A percentile compares a stretch with the other conserved stretches of the same genome.
Evolutionary conservation across 306 rosid species (phyloP).

Genomic region (Ormosia semicastrata): DNA sequence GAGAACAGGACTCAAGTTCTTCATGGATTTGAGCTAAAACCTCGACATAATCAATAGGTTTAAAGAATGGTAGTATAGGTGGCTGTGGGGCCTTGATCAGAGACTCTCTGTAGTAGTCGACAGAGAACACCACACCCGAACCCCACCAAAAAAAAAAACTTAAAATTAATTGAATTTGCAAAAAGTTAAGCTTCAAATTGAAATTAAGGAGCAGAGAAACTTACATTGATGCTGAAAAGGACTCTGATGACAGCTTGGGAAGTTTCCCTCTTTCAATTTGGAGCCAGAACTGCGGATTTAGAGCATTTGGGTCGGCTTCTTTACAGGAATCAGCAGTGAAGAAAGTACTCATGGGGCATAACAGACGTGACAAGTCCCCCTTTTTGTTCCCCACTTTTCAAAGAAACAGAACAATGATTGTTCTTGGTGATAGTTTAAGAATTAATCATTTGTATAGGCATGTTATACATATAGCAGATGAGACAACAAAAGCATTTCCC

Average conservation of each 20-base stretch:
- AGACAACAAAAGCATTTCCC: too few relatives aligned
- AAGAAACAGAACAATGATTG: conserved; percentile 13
- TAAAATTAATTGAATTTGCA: not conserved
- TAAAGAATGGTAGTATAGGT: conserved; percentile 68
- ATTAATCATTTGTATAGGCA: too few relatives aligned
- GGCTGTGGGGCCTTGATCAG: conserved; percentile 90
- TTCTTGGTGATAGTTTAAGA: too few relatives aligned
- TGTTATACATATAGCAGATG: too few relatives aligned
- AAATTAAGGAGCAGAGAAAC: conserved; percentile 28
- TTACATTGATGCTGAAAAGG: conserved; percentile 77
- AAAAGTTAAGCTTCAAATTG: not conserved
- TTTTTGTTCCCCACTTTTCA: not conserved
- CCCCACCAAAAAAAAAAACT: not conserved
- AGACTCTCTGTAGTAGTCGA: conserved; percentile 66
- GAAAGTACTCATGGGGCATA: conserved; percentile 89
- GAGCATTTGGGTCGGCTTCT: conserved; percentile 71
- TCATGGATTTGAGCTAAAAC: conserved; percentile 95
- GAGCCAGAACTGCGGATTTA: conserved; percentile 84
- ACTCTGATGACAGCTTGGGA: conserved; percentile 60
- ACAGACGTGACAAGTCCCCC: conserved; percentile 49
- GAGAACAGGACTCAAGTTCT: conserved; percentile 80
- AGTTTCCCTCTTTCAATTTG: conserved; percentile 93
- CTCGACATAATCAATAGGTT: conserved; percentile 82
- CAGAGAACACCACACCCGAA: conserved; percentile 1
- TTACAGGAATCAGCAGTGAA: conserved; percentile 79